A percentile compares a stretch with the other conserved stretches of the same genome.
phyloP scores from a whole-genome alignment of 2,329 filamentous ascomycete species.

The Cladosporium velox region DNA sequence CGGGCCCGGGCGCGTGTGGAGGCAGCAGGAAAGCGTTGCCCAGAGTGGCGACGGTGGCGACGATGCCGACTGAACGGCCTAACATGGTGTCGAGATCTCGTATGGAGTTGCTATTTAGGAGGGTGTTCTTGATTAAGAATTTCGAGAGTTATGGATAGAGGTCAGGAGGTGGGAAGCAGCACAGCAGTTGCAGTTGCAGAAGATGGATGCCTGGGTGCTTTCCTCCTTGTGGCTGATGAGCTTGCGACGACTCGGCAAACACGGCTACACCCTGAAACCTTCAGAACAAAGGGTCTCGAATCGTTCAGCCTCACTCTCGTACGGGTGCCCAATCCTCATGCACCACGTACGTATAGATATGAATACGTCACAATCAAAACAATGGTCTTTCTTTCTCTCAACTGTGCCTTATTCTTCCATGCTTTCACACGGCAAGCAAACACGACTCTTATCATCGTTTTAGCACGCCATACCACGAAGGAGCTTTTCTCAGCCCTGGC shows the following conservation, averaged over 20 bases:
- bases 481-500: conserved; percentile 3
- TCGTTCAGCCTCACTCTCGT: background rate
- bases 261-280: background rate
- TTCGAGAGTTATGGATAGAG: background rate
- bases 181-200: background rate
- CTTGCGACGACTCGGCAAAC: background rate
- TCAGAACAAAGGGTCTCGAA: background rate
- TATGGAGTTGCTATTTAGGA: background rate
- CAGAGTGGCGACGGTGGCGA: conserved; percentile 33
- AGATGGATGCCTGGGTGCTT: background rate
- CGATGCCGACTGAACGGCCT: conserved; percentile 18
- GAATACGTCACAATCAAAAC: background rate
- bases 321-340: background rate
- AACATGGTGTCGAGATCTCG: conserved; percentile 11
- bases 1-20: conserved; percentile 48
- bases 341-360: background rate
- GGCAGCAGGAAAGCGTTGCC: conserved; percentile 55
- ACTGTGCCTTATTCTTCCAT: background rate
- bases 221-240: background rate
- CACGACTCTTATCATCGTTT: background rate
- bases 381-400: background rate
- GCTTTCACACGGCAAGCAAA: background rate
- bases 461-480: background rate
- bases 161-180: background rate
- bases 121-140: background rate